Base-by-base conservation (phyloP, 2,329 filamentous ascomycete species). In the Diaporthe sp. region DNA sequence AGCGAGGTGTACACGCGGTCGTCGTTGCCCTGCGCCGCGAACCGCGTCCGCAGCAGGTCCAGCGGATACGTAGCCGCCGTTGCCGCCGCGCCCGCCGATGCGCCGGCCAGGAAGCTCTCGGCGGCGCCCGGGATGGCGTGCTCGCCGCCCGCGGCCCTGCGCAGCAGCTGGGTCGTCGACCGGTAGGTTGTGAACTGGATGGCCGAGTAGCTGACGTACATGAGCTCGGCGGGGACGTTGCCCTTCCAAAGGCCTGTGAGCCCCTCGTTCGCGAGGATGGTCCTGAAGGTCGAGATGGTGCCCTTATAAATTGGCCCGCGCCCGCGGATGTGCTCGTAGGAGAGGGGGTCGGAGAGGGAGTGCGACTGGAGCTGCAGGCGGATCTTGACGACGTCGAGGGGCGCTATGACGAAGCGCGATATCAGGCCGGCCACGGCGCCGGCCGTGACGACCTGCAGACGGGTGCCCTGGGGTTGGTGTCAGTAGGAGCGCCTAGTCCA, bases 381-480 rank as follows among this genome's bases (percentile, higher is more conserved):
- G 85, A 99, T 99, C 88, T 99, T 98, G 86, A 98, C 92, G 78
- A 99, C 97, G 85, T 99, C 97, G 79, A 99, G 94, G 72, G 97
- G 97, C 25, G 97, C 95, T 82, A 98, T 93, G 82, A 97, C 91
- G 88, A 99, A 98, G 83, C 96, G 93, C 73, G 97, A 97, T 78
- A 98, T 92, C 79, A 98, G 90, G 75, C 97, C 97, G 78, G 97
- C 95, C 79, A 88, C 87, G 65, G 88, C 89, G 73, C 90, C 90
- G 57, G 90, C 90, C 61, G 86, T 82, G 70, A 91, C 86, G 77
- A 90, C 89, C 81, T 92, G 90, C 60, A 89, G 83, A 77, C 84
- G 87, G 72, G 90, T 88, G 83, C 90, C 90, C 89, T 90, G 75
- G 10, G 51, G n/a, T 42, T 15, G 34, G 13, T 37, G 61, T 73